Evolutionary conservation across 371 early-diverging fungal species (phyloP).

Genomic region (Rhizopus arrhizus): DNA sequence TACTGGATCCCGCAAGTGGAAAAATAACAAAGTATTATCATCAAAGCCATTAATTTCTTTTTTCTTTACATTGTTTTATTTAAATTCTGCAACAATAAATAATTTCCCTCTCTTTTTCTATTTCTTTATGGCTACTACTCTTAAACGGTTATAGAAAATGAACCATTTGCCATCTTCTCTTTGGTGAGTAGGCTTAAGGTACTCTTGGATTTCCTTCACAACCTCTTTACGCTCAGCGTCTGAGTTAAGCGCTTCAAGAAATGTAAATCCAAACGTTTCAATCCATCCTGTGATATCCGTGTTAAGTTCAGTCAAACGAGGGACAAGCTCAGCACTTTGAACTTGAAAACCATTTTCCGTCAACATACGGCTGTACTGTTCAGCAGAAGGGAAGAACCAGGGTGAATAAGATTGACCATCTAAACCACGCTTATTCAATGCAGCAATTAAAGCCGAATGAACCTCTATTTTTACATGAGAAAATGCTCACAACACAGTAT

Average conservation of each 20-base stretch:
- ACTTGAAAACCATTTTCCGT: slow-evolving; percentile 63
- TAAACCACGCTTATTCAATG: slow-evolving; percentile 57
- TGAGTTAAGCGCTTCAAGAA: slow-evolving; percentile 43
- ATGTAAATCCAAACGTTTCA: slow-evolving; percentile 66
- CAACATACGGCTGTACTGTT: slow-evolving; percentile 54
- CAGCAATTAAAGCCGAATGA: slow-evolving; percentile 58
- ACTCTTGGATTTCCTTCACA: slow-evolving; percentile 54
- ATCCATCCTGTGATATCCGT: slow-evolving; percentile 69
- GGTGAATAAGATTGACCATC: slow-evolving; percentile 60
- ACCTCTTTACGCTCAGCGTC: slow-evolving; percentile 43
- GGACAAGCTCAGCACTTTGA: slow-evolving; percentile 45
- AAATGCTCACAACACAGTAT: not conserved
- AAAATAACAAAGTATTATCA: slow-evolving; percentile 20
- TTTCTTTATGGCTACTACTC: slow-evolving; percentile 39
- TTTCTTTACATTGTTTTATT: slow-evolving; percentile 5
- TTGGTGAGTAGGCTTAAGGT: slow-evolving; percentile 48
- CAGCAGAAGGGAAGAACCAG: slow-evolving; percentile 70
- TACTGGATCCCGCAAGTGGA: slow-evolving; percentile 31
- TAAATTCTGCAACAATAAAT: not conserved
- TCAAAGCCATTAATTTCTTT: not conserved
- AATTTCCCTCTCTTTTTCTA: slow-evolving; percentile 4
- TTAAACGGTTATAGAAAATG: slow-evolving; percentile 62
- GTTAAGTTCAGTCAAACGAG: slow-evolving; percentile 58
- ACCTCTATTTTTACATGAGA: slow-evolving; percentile 34
- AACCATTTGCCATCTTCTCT: slow-evolving; percentile 62